Evolutionary conservation across 345 rosid genomes (phyloP).

Genomic region (sweet orange (Citrus sinensis)): DVS_A1.0 CM039164.1:20611001-20611500

Average conservation of each 20-base stretch:
- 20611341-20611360: too few species aligned
- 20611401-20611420: not conserved
- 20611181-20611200: not conserved
- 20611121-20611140: not conserved
- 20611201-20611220: not conserved
- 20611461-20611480: not conserved
- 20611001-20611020: constrained; percentile 70
- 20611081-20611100: too few species aligned
- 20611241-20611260: not conserved
- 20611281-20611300: not conserved
- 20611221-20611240: not conserved
- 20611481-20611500: not conserved
- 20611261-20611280: not conserved
- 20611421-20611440: not conserved
- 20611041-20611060: not conserved
- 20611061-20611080: not conserved
- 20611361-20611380: not conserved
- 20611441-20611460: not conserved
- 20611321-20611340: too few species aligned
- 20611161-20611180: not conserved
- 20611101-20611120: not conserved
- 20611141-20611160: not conserved
- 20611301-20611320: too few species aligned
- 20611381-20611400: not conserved
- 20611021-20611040: constrained; percentile 74